Evolutionary conservation across 371 early-diverging fungal genomes (phyloP), one percentile per base, ranked within the genome.

Genomic region (Blakeslea trispora): DNA sequence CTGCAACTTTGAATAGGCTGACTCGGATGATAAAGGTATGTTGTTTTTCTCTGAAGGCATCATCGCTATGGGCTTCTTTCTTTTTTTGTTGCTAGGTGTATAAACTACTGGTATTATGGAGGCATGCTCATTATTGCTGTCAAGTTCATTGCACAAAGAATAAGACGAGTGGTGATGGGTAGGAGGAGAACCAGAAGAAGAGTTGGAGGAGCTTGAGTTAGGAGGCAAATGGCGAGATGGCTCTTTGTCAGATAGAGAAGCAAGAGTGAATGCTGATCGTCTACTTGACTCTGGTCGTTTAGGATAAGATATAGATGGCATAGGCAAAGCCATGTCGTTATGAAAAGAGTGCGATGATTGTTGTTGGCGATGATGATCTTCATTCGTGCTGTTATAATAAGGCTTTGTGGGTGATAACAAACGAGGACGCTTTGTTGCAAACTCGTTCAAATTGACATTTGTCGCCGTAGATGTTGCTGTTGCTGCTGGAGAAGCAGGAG

Each of bases 31-130:
- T 37, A 53, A 59, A n/a, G 64, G 67, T 48, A 50, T 51, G 13
- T 61, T 61, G 44, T 71, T 71, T 41, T 67, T 64, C 24, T 23
- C 24, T 1, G n/a, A 15, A 24, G 44, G 44, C 35, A 45, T 53
- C 9, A 45, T 45, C 5, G 45, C 37, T 21, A 53, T 39, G 31
- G 45, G 52, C 57, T 62, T 62, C 35, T 62, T 62, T 52, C 63
- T 56, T 22, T 62, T 62, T 32, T 61, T 68, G 41, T 67, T 62
- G 14, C 68, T 67, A 5, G 70, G 69, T 3, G 67, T 59, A 22
- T 67, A 73, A 44, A 64, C 56, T 18, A 67, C 64, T 23, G 61
- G 69, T 45, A 67, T 69, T 14, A 41, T 41, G 32, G 39, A 28
- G n/a, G 4, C 45, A 17, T 52, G n/a, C 7, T 22, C 41, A 32